phyloP scores from a whole-genome alignment of 495 filamentous ascomycete genomes.

The Penicillium alfredii region DNA sequence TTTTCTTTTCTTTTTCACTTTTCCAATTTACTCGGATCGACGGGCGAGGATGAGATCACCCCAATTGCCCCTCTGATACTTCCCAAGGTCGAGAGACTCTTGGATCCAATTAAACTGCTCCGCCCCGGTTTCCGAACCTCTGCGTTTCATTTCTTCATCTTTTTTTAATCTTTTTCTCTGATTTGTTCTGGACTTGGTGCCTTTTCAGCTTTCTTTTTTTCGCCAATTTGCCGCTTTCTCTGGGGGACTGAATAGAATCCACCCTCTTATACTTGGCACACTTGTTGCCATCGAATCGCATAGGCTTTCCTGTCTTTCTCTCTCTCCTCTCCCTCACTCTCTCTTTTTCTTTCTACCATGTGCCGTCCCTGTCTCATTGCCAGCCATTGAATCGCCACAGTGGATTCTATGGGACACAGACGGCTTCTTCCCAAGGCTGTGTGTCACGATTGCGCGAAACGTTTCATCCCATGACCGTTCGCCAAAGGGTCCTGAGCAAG shows the following conservation, averaged over 20 bases:
- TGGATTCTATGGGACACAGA: slow-evolving; percentile 34
- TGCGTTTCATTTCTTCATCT: slow-evolving; percentile 1
- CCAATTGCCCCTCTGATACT: slow-evolving; percentile 14
- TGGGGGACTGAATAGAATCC: too few species aligned
- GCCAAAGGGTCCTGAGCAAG: slow-evolving; percentile 20
- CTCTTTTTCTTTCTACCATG: slow-evolving; percentile 22
- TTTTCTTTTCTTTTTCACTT: slow-evolving; percentile 12
- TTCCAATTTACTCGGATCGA: slow-evolving; percentile 13
- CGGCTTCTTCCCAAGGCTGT: slow-evolving; percentile 24
- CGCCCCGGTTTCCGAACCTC: too few species aligned
- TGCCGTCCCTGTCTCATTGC: slow-evolving; percentile 20
- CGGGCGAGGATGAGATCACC: slow-evolving; percentile 24
- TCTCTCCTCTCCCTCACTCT: slow-evolving; percentile 1
- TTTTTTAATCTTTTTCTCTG: slow-evolving; percentile 1
- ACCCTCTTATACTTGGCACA: slow-evolving; percentile 13
- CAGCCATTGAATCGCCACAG: slow-evolving; percentile 28
- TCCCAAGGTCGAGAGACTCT: slow-evolving; percentile 5
- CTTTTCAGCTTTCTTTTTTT: slow-evolving; percentile 2
- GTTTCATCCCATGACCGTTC: slow-evolving; percentile 30
- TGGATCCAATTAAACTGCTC: slow-evolving; percentile 17
- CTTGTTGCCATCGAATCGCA: slow-evolving; percentile 5
- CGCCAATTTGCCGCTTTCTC: slow-evolving; percentile 8
- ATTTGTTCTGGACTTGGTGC: background rate
- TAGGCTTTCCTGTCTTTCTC: slow-evolving; percentile 3
- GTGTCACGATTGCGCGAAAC: slow-evolving; percentile 27